Conservation (phyloP, 2,329 filamentous ascomycete species). For the Neocatenulostroma microsporum region DNA sequence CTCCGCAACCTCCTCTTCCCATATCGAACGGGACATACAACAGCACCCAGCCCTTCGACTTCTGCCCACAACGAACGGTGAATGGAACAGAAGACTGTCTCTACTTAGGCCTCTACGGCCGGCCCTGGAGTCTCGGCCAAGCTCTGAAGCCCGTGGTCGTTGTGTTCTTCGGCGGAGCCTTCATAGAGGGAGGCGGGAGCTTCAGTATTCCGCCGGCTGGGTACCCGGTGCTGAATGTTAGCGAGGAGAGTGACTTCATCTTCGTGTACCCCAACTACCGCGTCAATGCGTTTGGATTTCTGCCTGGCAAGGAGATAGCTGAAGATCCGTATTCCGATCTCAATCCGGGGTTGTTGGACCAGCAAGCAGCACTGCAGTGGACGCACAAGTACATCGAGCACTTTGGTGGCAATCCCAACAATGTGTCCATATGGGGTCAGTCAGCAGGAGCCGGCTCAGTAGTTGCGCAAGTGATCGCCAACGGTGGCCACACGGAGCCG, state of each 20-base stretch:
- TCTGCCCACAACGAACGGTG: slow-evolving; percentile 16
- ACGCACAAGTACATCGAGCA: slow-evolving; percentile 29
- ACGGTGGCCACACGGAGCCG: slow-evolving; percentile 39
- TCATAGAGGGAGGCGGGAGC: slow-evolving; percentile 50
- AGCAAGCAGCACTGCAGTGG: slow-evolving; percentile 31
- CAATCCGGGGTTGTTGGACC: slow-evolving; percentile 31
- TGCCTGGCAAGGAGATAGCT: slow-evolving; percentile 29
- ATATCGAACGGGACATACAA: slow-evolving; percentile 47
- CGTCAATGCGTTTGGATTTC: slow-evolving; percentile 43
- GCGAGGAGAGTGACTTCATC: slow-evolving; percentile 43
- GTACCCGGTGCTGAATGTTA: slow-evolving; percentile 53
- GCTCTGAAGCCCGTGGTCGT: slow-evolving; percentile 51
- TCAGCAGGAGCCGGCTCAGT: slow-evolving; percentile 40
- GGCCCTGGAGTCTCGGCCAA: slow-evolving; percentile 45
- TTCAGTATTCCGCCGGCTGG: slow-evolving; percentile 50
- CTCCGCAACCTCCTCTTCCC: slow-evolving; percentile 48
- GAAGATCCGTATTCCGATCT: slow-evolving; percentile 15
- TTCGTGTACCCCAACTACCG: slow-evolving; percentile 44
- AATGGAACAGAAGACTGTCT: slow-evolving; percentile 33
- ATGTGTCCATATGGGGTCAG: slow-evolving; percentile 31
- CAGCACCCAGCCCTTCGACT: slow-evolving; percentile 41
- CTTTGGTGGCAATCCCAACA: slow-evolving; percentile 30
- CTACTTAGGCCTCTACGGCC: slow-evolving; percentile 49
- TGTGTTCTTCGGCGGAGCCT: slow-evolving; percentile 55
- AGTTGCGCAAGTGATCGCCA: slow-evolving; percentile 45